phyloP scores from a whole-genome alignment of 768 basidiomycete genomes.

The Hypholoma fasciculare region DNA sequence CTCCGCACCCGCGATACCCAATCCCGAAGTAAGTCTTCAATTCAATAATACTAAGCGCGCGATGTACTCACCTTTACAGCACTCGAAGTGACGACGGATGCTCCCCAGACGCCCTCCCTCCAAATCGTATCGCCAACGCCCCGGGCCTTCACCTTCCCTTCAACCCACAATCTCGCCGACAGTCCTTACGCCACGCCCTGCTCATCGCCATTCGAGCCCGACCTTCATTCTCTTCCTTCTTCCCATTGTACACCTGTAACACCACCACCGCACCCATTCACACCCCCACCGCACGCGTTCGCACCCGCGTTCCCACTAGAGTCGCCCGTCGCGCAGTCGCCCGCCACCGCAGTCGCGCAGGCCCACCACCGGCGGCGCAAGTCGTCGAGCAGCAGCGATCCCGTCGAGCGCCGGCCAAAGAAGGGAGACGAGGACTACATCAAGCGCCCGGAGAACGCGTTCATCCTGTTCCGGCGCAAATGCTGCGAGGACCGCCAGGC shows the following conservation, averaged over 20 bases:
- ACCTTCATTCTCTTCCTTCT: constrained; percentile 54
- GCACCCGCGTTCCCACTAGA: constrained; percentile 39
- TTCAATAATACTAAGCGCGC: background rate
- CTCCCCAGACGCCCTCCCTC: constrained; percentile 51
- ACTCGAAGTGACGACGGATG: constrained; percentile 77
- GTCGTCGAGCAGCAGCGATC: constrained; percentile 45
- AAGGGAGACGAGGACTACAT: constrained; percentile 84
- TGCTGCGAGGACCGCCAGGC: constrained; percentile 73
- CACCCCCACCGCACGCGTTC: constrained; percentile 36
- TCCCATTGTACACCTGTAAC: constrained; percentile 20
- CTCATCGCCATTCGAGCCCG: constrained; percentile 74
- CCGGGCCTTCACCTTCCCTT: constrained; percentile 71
- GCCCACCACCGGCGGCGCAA: constrained; percentile 50
- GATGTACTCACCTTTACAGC: constrained; percentile 35
- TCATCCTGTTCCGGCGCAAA: constrained; percentile 81
- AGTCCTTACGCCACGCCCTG: constrained; percentile 68
- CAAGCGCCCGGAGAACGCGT: constrained; percentile 83
- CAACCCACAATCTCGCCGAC: constrained; percentile 60
- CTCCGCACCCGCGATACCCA: constrained; percentile 78
- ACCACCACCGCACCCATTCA: constrained; percentile 39
- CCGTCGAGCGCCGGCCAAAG: constrained; percentile 55
- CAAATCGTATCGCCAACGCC: constrained; percentile 70
- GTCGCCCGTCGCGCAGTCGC: constrained; percentile 37
- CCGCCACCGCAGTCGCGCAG: constrained; percentile 29
- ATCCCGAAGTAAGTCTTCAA: constrained; percentile 40